phyloP scores from a whole-genome alignment of 768 basidiomycete genomes.

The Boletus rufocinnamomeus region DNA sequence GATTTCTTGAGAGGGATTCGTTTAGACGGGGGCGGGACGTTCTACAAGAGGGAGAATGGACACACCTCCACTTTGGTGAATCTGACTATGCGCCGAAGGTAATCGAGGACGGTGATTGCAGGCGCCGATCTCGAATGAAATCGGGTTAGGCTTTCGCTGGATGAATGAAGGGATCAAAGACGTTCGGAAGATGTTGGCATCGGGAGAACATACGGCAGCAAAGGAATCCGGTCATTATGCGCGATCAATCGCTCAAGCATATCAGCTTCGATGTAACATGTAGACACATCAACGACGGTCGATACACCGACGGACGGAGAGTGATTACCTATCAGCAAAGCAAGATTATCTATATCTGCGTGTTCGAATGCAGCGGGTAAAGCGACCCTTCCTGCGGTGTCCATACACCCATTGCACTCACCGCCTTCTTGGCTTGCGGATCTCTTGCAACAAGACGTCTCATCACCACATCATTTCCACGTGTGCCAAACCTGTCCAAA shows the following conservation, averaged over 20 bases:
- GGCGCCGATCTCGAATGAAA: constrained; percentile 96
- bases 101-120: constrained; percentile 85
- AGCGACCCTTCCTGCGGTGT: constrained; percentile 73
- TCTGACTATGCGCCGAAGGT: constrained; percentile 88
- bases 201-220: constrained; percentile 66
- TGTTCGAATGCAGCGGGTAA: constrained; percentile 85
- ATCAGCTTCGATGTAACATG: constrained; percentile 60
- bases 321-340: constrained; percentile 80
- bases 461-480: too few relatives aligned
- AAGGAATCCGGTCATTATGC: constrained; percentile 95
- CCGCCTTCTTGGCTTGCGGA: constrained; percentile 33
- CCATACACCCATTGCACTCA: constrained; percentile 77
- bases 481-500: constrained; percentile 42
- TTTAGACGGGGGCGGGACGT: constrained; percentile 10
- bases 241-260: constrained; percentile 94
- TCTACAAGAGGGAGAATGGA: constrained; percentile 7
- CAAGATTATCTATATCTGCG: constrained; percentile 78
- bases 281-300: constrained; percentile 18
- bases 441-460: constrained; percentile 2
- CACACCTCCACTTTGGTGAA: constrained; percentile 95
- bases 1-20: constrained; percentile 53
- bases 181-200: constrained; percentile 12
- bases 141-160: constrained; percentile 85
- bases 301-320: constrained; percentile 26
- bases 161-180: constrained; percentile 26